These are phyloP conservation scores for Salvia miltiorrhiza DNA, from an alignment of 257 asterid genomes.

Conservation along the genomic window DNA sequence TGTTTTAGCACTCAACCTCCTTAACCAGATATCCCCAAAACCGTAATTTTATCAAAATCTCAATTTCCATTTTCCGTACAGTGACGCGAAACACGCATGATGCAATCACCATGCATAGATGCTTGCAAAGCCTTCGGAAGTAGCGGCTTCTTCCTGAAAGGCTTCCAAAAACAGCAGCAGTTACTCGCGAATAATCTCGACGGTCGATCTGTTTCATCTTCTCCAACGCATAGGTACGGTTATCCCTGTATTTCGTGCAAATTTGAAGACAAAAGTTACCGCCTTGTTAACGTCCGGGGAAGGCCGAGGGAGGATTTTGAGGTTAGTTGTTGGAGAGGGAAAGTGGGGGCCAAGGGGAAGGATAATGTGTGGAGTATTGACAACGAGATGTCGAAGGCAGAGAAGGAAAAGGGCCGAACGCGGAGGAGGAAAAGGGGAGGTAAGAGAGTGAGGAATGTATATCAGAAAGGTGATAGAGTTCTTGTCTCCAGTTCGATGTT, in stretches of 20 bases:
- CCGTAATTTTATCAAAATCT: constrained; percentile 18
- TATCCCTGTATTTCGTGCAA: constrained; percentile 52
- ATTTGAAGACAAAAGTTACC: constrained; percentile 15
- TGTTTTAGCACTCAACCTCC: background rate
- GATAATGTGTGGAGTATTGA: constrained; percentile 95
- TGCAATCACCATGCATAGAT: constrained; percentile 55
- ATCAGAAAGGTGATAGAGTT: constrained; percentile 50
- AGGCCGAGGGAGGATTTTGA: constrained; percentile 19
- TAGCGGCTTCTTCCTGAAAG: constrained; percentile 21
- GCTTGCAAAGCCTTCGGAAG: constrained; percentile 44
- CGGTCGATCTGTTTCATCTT: constrained; percentile 17
- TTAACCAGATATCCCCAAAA: background rate
- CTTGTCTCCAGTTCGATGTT: constrained; percentile 81
- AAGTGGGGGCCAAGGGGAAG: constrained; percentile 58
- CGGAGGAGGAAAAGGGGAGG: constrained; percentile 54
- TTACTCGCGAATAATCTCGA: constrained; percentile 19
- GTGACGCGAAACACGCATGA: background rate
- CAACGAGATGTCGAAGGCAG: constrained; percentile 53
- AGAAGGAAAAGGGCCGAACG: constrained; percentile 36
- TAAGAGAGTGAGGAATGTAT: constrained; percentile 48
- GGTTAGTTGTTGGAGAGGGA: constrained; percentile 26
- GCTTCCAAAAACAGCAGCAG: constrained; percentile 26
- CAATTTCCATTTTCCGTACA: background rate
- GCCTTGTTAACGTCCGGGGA: constrained; percentile 4
- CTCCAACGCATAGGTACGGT: constrained; percentile 27